A percentile compares a stretch with the other conserved stretches of the same genome.
Conservation (phyloP, 2,329 filamentous ascomycete genomes). For the Alternaria arbusti region DNA sequence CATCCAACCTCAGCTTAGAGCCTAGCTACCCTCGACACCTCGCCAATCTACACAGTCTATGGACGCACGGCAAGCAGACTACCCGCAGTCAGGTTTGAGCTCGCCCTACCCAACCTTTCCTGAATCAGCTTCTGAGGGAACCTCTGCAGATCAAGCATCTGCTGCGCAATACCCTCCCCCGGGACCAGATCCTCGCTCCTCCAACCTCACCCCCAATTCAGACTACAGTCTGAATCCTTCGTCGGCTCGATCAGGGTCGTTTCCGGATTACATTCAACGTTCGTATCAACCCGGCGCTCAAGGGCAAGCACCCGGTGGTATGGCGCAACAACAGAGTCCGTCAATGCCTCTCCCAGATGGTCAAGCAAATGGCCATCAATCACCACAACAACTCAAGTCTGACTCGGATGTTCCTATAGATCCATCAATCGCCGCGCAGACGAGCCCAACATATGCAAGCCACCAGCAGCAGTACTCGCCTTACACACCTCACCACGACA, state of each 20-base stretch:
- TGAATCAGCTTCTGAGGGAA: constrained; percentile 79
- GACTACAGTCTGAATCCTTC: constrained; percentile 84
- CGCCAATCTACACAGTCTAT: constrained; percentile 55
- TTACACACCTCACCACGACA: constrained; percentile 84
- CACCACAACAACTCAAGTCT: constrained; percentile 77
- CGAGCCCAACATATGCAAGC: constrained; percentile 83
- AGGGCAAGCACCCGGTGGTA: constrained; percentile 80
- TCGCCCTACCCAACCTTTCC: constrained; percentile 61
- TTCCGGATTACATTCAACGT: constrained; percentile 86
- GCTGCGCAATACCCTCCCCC: constrained; percentile 83
- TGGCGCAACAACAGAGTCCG: constrained; percentile 99
- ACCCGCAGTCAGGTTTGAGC: constrained; percentile 62
- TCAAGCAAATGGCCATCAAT: constrained; percentile 72
- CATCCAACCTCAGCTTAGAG: constrained; percentile 48
- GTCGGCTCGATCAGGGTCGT: constrained; percentile 79
- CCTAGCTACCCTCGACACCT: constrained; percentile 39
- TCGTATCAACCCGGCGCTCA: constrained; percentile 77
- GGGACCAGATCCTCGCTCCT: constrained; percentile 78
- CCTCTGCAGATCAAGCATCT: constrained; percentile 88
- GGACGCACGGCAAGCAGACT: constrained; percentile 61
- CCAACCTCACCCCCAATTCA: constrained; percentile 82
- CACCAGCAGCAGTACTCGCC: constrained; percentile 83
- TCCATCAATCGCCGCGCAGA: constrained; percentile 92
- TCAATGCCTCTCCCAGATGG: constrained; percentile 87
- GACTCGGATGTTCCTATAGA: constrained; percentile 98